These are phyloP conservation scores for Liriodendron chinense DNA, from an alignment of 164 flowering plant species.

Conservation along the genomic window DNA sequence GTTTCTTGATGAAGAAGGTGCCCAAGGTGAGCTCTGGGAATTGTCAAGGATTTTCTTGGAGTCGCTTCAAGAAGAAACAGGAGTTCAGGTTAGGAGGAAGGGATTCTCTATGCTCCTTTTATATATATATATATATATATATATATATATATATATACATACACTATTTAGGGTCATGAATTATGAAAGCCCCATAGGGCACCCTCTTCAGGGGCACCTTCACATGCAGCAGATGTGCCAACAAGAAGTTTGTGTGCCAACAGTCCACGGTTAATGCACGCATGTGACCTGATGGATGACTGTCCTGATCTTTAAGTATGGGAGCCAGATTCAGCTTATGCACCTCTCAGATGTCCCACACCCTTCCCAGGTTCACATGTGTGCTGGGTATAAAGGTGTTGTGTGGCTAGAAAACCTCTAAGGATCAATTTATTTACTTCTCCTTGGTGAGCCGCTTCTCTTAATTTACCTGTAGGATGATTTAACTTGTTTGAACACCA, in stretches of 20 bases:
- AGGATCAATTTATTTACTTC: too few relatives aligned
- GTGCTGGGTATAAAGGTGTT: too few relatives aligned
- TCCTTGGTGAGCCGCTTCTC: background rate
- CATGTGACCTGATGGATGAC: too few relatives aligned
- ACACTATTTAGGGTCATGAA: background rate
- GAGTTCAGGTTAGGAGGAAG: conserved; percentile 56
- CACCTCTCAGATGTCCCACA: too few relatives aligned
- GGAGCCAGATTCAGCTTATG: too few relatives aligned
- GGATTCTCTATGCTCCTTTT: background rate
- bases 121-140: background rate
- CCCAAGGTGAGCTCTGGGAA: conserved; percentile 96
- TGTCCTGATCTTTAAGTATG: too few relatives aligned
- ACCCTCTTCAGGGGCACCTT: too few relatives aligned
- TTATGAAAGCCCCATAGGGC: background rate
- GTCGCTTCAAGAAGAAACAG: conserved; percentile 75
- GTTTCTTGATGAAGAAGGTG: conserved; percentile 98
- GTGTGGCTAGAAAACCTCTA: too few relatives aligned
- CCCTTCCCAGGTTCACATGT: too few relatives aligned
- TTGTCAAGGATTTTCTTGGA: conserved; percentile 82
- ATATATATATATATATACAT: background rate
- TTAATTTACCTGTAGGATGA: background rate
- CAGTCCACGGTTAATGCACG: too few relatives aligned
- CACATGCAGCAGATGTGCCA: background rate
- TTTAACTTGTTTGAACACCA: too few relatives aligned
- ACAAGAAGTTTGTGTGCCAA: too few relatives aligned